Conservation (phyloP, 495 filamentous ascomycete species). For the Penicillium psychrofluorescens region DNA sequence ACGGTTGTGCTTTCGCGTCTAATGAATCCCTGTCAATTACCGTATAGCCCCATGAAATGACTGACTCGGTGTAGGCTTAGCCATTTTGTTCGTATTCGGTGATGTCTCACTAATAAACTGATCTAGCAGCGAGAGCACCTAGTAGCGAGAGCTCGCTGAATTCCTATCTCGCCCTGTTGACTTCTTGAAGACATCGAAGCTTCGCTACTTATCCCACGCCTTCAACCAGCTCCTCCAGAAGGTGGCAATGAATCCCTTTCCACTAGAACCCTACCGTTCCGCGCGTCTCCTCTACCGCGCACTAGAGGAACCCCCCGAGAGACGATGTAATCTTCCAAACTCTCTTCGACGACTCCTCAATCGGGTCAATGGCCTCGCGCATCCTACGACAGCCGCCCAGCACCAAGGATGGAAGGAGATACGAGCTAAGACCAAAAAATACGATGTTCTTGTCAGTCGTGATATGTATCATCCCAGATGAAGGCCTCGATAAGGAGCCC, state of each 20-base stretch:
- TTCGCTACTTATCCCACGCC: too few relatives aligned
- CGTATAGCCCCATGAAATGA: too few relatives aligned
- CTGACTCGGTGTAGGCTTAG: too few relatives aligned
- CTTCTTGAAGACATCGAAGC: too few relatives aligned
- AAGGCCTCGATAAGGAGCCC: neutral
- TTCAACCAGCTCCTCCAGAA: too few relatives aligned
- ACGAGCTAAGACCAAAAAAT: neutral
- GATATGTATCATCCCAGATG: conserved; percentile 8
- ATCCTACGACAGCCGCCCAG: conserved; percentile 23
- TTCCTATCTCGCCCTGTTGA: too few relatives aligned
- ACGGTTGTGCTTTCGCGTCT: too few relatives aligned
- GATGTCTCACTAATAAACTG: too few relatives aligned
- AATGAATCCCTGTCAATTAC: too few relatives aligned
- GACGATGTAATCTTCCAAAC: conserved; percentile 23
- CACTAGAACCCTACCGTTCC: conserved; percentile 1
- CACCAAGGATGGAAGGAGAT: conserved; percentile 32
- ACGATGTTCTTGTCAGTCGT: neutral
- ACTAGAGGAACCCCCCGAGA: conserved; percentile 7
- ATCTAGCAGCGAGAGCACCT: too few relatives aligned
- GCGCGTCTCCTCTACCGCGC: conserved; percentile 1
- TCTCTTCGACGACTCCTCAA: conserved; percentile 16
- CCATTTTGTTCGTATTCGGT: too few relatives aligned
- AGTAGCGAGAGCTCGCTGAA: too few relatives aligned
- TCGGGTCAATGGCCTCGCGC: conserved; percentile 43
- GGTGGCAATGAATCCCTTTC: conserved; percentile 7